phyloP scores from a whole-genome alignment of 164 flowering plant species.

The Liriodendron chinense region DNA sequence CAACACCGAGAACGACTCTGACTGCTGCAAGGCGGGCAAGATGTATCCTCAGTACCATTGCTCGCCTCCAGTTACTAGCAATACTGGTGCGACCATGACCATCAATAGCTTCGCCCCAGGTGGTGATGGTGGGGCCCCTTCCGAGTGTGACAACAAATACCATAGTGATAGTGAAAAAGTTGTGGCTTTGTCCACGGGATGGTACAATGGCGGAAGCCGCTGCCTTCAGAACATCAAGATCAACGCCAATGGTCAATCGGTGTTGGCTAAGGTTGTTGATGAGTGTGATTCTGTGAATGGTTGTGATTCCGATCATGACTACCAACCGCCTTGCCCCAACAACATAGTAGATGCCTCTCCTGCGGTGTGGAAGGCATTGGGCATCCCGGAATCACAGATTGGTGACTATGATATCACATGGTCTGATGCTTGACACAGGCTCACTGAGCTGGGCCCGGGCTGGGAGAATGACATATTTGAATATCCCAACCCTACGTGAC shows the following conservation, averaged over 20 bases:
- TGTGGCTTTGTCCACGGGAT: constrained; percentile 9
- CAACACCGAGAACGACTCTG: background rate
- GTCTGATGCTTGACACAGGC: constrained; percentile 2
- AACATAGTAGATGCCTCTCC: constrained; percentile 12
- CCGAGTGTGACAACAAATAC: constrained; percentile 23
- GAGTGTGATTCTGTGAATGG: constrained; percentile 11
- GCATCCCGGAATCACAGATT: background rate
- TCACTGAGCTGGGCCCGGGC: too few species aligned
- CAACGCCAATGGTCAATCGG: constrained; percentile 2
- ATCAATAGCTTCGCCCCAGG: constrained; percentile 22
- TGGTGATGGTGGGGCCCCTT: constrained; percentile 25
- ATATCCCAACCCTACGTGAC: too few species aligned
- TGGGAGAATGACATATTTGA: too few species aligned
- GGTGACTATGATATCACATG: constrained; percentile 5
- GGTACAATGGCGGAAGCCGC: constrained; percentile 9
- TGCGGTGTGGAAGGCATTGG: constrained; percentile 8
- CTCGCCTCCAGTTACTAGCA: constrained; percentile 19
- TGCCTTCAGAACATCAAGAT: constrained; percentile 3
- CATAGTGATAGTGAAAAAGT: background rate
- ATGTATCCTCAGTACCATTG: constrained; percentile 13
- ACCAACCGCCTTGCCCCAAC: constrained; percentile 9
- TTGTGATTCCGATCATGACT: constrained; percentile 6
- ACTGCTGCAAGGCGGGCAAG: constrained; percentile 18
- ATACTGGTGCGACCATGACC: constrained; percentile 18
- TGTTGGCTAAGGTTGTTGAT: constrained; percentile 10